Percentiles rank a stretch among this genome's conserved stretches.
Evolutionary conservation across 2,329 filamentous ascomycete species (phyloP).

Genomic region (Aspergillus cejpii): DNA sequence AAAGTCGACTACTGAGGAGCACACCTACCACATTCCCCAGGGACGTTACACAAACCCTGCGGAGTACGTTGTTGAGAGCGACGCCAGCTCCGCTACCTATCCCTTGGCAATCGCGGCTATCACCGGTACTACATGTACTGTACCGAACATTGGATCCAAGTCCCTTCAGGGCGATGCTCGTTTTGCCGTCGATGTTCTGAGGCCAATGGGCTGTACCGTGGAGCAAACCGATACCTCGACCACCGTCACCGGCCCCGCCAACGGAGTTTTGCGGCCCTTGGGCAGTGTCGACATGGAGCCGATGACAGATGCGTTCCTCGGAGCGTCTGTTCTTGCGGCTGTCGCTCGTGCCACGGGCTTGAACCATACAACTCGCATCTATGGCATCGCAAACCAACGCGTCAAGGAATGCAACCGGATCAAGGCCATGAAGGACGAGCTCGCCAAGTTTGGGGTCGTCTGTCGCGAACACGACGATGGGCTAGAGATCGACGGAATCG

Average conservation of each 20-base stretch:
- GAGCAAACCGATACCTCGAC: slow-evolving; percentile 79
- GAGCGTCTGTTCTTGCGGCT: slow-evolving; percentile 85
- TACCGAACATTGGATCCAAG: slow-evolving; percentile 88
- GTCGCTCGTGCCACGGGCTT: slow-evolving; percentile 65
- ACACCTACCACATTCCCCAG: slow-evolving; percentile 91
- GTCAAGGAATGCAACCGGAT: slow-evolving; percentile 99
- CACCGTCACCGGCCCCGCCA: slow-evolving; percentile 80
- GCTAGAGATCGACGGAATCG: slow-evolving; percentile 60
- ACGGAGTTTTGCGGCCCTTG: slow-evolving; percentile 66
- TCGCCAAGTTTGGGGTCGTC: slow-evolving; percentile 84
- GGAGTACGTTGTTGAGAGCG: slow-evolving; percentile 89
- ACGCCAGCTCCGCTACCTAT: slow-evolving; percentile 96
- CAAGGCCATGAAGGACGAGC: slow-evolving; percentile 85
- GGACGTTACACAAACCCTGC: slow-evolving; percentile 74
- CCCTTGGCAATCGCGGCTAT: slow-evolving; percentile 91
- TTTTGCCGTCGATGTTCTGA: slow-evolving; percentile 83
- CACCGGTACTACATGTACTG: slow-evolving; percentile 88
- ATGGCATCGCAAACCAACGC: slow-evolving; percentile 92
- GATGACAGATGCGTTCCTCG: slow-evolving; percentile 98
- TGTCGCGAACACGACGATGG: slow-evolving; percentile 89
- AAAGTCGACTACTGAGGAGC: slow-evolving; percentile 67
- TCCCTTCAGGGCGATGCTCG: slow-evolving; percentile 92
- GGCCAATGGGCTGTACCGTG: slow-evolving; percentile 89
- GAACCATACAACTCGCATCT: slow-evolving; percentile 67
- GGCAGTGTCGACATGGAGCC: slow-evolving; percentile 93